A percentile compares a stretch with the other conserved stretches of the same genome.
These are phyloP conservation scores for Chalaropsis thielavioides DNA, from an alignment of 2,329 filamentous ascomycete species.

Conservation along the genomic window DNA sequence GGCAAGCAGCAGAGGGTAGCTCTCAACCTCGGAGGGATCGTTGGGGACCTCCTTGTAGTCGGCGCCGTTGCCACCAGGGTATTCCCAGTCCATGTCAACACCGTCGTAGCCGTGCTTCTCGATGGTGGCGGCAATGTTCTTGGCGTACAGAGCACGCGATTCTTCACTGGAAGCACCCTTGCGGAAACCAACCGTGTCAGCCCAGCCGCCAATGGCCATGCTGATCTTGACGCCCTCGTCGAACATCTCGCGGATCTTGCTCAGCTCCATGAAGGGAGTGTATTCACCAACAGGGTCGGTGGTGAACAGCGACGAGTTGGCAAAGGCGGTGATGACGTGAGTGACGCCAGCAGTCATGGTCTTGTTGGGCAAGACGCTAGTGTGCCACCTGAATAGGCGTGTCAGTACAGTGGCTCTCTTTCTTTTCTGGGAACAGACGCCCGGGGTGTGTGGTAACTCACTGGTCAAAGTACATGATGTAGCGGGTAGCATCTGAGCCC, in stretches of 20 bases:
- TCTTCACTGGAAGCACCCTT: constrained; percentile 37
- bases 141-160: constrained; percentile 44
- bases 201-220: constrained; percentile 64
- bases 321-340: constrained; percentile 45
- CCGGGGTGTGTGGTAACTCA: background rate
- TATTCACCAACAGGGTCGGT: constrained; percentile 25
- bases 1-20: constrained; percentile 46
- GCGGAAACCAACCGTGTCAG: constrained; percentile 49
- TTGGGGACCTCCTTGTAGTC: constrained; percentile 55
- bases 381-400: background rate
- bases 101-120: constrained; percentile 50
- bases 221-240: constrained; percentile 43
- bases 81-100: constrained; percentile 51
- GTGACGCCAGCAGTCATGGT: constrained; percentile 28
- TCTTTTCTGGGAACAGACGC: no score
- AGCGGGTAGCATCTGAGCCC: background rate
- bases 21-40: constrained; percentile 45
- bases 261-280: constrained; percentile 40
- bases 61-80: constrained; percentile 49
- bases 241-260: constrained; percentile 27
- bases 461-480: background rate
- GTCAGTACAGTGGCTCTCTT: background rate
- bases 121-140: constrained; percentile 50
- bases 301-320: constrained; percentile 42
- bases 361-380: background rate